Evolutionary conservation across 805 yeast genomes (phyloP).

Genomic region (Saccharomycopsis oosterbeekiorum): DNA sequence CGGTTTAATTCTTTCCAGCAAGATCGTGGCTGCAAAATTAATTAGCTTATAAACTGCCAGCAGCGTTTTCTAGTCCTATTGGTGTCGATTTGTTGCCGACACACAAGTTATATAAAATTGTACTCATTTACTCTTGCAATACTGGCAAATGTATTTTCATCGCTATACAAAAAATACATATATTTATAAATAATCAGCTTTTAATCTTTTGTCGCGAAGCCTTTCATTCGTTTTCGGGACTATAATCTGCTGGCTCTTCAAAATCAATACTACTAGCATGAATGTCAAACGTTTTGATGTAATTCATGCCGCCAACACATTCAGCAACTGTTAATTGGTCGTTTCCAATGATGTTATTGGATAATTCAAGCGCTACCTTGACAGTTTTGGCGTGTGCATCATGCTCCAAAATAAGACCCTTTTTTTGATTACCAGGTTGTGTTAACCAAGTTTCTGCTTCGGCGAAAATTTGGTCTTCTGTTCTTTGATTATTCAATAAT

Average conservation of each 20-base stretch:
- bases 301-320: slow-evolving; percentile 61
- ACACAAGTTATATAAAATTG: too few species aligned
- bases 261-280: not conserved
- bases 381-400: slow-evolving; percentile 65
- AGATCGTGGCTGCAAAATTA: too few species aligned
- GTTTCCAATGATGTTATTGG: slow-evolving; percentile 41
- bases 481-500: slow-evolving; percentile 41
- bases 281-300: slow-evolving; percentile 32
- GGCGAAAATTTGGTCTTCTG: slow-evolving; percentile 41
- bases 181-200: too few species aligned
- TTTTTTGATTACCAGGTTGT: slow-evolving; percentile 18
- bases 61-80: too few species aligned
- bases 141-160: too few species aligned
- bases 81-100: too few species aligned
- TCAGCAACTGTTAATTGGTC: slow-evolving; percentile 70
- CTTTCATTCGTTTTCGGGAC: too few species aligned
- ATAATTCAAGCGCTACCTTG: slow-evolving; percentile 51
- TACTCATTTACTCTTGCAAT: too few species aligned
- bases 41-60: too few species aligned
- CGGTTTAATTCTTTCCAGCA: too few species aligned
- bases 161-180: too few species aligned
- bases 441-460: slow-evolving; percentile 49
- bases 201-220: too few species aligned
- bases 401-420: slow-evolving; percentile 79
- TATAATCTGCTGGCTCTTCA: not conserved